Percentiles rank a stretch among this genome's conserved stretches.
Evolutionary conservation across 139 green algal species (phyloP).

Genomic region (Dunaliella primolecta): DNA sequence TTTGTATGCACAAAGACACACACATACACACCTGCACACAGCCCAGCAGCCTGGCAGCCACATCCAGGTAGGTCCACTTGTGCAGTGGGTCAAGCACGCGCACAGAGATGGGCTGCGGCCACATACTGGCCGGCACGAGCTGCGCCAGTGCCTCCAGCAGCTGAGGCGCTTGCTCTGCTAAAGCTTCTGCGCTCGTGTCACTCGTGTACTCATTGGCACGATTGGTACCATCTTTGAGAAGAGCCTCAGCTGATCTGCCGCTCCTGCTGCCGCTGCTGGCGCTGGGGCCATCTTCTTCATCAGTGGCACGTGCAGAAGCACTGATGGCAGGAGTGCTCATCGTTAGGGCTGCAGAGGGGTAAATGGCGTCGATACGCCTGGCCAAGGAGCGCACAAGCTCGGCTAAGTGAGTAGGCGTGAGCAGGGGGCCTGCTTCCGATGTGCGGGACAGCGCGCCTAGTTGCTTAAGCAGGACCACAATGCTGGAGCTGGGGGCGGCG

Average conservation of each 20-base stretch:
- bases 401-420: background rate
- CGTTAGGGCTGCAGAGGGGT: background rate
- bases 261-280: background rate
- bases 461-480: background rate
- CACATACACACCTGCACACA: background rate
- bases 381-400: background rate
- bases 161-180: background rate
- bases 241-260: too few relatives aligned
- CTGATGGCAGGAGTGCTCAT: background rate
- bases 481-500: background rate
- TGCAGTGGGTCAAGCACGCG: conserved; percentile 10
- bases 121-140: background rate
- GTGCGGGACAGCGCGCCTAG: background rate
- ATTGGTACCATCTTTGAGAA: too few relatives aligned
- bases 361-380: background rate
- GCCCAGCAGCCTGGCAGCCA: background rate
- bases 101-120: conserved; percentile 1
- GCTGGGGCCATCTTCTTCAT: background rate
- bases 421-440: background rate
- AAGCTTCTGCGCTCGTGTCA: too few relatives aligned
- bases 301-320: background rate
- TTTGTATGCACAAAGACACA: too few relatives aligned
- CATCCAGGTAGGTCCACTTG: conserved; percentile 1
- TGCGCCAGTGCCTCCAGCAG: background rate
- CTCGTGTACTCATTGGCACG: background rate